Conservation (phyloP, 164 flowering plant genomes). For the Santalum album region DNA sequence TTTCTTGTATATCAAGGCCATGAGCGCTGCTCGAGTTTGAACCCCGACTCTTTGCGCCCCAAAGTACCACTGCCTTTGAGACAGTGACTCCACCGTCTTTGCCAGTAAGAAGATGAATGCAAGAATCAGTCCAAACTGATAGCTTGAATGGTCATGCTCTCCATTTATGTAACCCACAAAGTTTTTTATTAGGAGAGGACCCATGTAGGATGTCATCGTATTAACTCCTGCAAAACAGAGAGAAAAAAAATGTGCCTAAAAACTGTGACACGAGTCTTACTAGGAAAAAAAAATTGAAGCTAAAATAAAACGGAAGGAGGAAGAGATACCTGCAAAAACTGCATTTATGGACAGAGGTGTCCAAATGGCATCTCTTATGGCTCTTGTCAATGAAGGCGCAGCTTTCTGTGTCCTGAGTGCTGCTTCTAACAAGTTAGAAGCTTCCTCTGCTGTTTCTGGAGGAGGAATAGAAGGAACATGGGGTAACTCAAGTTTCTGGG, state of each 20-base stretch:
- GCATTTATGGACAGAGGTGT: constrained; percentile 56
- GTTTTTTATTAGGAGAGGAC: constrained; percentile 61
- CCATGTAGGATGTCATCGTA: constrained; percentile 69
- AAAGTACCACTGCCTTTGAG: constrained; percentile 82
- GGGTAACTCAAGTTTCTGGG: constrained; percentile 35
- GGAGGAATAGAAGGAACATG: constrained; percentile 56
- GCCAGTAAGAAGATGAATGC: constrained; percentile 53
- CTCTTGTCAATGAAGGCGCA: constrained; percentile 35
- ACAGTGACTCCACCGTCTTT: constrained; percentile 67
- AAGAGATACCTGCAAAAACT: constrained; percentile 54
- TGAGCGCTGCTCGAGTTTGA: constrained; percentile 54
- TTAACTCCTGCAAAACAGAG: constrained; percentile 38
- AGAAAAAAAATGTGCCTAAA: background rate
- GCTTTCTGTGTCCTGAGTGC: constrained; percentile 35
- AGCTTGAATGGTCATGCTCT: constrained; percentile 33
- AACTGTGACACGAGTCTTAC: background rate
- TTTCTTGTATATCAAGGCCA: constrained; percentile 46
- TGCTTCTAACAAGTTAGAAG: constrained; percentile 41
- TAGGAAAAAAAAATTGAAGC: too few species aligned
- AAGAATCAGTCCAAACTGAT: constrained; percentile 48
- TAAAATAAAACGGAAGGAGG: background rate
- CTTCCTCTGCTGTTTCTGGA: constrained; percentile 48
- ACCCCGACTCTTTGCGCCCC: constrained; percentile 70
- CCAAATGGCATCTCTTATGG: constrained; percentile 36
- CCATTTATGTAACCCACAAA: constrained; percentile 52